phyloP scores from a whole-genome alignment of 2,329 filamentous ascomycete genomes.

The Blumeria graminis region DNA sequence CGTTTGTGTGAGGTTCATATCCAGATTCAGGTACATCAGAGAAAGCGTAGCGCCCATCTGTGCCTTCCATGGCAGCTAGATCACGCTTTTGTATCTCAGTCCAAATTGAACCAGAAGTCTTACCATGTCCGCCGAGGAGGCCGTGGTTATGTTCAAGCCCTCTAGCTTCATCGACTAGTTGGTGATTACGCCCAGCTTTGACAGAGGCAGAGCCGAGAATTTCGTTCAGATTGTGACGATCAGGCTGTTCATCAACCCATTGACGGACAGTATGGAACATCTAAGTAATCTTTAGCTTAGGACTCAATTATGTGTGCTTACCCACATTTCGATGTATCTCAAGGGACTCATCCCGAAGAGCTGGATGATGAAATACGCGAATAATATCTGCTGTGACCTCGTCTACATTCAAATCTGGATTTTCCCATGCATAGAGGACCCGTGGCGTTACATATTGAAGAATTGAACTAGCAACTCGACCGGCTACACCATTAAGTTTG shows the following conservation, averaged over 20 bases:
- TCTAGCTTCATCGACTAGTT: constrained; percentile 16
- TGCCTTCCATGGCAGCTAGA: constrained; percentile 27
- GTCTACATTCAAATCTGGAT: constrained; percentile 57
- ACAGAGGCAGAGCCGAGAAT: constrained; percentile 70
- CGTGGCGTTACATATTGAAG: constrained; percentile 69
- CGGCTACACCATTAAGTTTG: constrained; percentile 52
- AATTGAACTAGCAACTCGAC: constrained; percentile 47
- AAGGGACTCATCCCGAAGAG: constrained; percentile 46
- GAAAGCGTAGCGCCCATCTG: constrained; percentile 16
- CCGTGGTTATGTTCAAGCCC: constrained; percentile 15
- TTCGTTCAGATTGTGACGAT: constrained; percentile 43
- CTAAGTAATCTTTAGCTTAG: background rate
- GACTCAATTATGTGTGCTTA: background rate
- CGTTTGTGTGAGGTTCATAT: too few relatives aligned
- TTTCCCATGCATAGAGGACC: constrained; percentile 81
- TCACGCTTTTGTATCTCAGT: constrained; percentile 35
- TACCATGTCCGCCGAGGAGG: constrained; percentile 23
- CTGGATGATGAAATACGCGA: constrained; percentile 75
- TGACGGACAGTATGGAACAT: constrained; percentile 75
- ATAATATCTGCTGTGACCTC: constrained; percentile 66
- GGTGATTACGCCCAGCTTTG: constrained; percentile 58
- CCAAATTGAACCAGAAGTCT: constrained; percentile 34
- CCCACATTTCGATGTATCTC: constrained; percentile 38
- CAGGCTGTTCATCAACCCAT: constrained; percentile 51
- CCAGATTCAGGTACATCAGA: background rate